phyloP scores from a whole-genome alignment of 2,329 filamentous ascomycete genomes.

The Cladosporium sp. region DNA sequence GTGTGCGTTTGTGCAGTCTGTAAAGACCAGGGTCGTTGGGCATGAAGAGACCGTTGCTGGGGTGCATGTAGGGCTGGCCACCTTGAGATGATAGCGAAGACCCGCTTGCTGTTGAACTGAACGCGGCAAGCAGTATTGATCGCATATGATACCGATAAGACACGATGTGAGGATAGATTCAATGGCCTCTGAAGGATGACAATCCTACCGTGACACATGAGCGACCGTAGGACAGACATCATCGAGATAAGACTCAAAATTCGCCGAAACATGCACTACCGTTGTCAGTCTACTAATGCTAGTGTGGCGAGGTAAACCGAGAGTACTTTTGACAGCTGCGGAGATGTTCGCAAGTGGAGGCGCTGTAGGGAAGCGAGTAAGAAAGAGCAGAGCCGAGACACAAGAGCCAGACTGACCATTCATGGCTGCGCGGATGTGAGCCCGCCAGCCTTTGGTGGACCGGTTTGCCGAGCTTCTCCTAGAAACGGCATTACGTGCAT shows the following conservation, averaged over 20 bases:
- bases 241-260: slow-evolving; percentile 1
- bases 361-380: slow-evolving; percentile 8
- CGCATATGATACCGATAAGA: background rate
- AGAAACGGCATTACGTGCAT: slow-evolving; percentile 17
- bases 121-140: background rate
- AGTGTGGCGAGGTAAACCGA: slow-evolving; percentile 20
- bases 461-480: slow-evolving; percentile 17
- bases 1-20: background rate
- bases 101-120: background rate
- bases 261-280: slow-evolving; percentile 9
- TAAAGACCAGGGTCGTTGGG: background rate
- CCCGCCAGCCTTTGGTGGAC: background rate
- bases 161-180: background rate
- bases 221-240: slow-evolving; percentile 7
- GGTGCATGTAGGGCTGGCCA: background rate
- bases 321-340: slow-evolving; percentile 16
- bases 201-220: slow-evolving; percentile 7
- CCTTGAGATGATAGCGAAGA: background rate
- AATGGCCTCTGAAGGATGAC: slow-evolving; percentile 4
- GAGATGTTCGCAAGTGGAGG: slow-evolving; percentile 18
- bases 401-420: background rate
- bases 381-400: slow-evolving; percentile 12
- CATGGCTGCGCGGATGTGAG: slow-evolving; percentile 13
- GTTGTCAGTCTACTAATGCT: background rate
- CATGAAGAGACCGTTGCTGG: background rate